Conservation (phyloP, 148 eudicot genomes). For the Linanthus parryae region DNA sequence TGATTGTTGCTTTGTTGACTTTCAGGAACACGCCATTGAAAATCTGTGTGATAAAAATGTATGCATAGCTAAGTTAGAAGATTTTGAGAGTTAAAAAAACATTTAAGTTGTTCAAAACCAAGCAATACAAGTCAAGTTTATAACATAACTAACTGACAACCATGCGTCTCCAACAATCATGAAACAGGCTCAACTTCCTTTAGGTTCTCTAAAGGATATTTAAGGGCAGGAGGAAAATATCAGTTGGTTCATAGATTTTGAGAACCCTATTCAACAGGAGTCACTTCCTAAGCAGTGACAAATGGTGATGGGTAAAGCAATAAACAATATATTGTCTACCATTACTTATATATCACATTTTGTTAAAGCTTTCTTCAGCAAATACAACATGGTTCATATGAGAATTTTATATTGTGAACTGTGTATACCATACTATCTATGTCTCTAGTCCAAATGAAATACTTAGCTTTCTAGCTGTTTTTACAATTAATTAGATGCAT, state of each 20-base stretch:
- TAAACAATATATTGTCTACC: too few species aligned
- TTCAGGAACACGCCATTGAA: constrained; percentile 42
- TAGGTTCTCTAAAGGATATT: neutral
- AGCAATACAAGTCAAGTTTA: neutral
- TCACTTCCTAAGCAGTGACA: too few species aligned
- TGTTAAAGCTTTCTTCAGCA: too few species aligned
- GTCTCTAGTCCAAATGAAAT: too few species aligned
- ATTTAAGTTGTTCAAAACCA: neutral
- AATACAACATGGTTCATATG: too few species aligned
- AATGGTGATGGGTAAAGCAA: too few species aligned
- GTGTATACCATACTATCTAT: too few species aligned
- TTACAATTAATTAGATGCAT: too few species aligned
- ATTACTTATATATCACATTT: too few species aligned
- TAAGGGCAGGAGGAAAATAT: neutral
- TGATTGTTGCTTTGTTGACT: constrained; percentile 40
- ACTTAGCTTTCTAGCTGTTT: too few species aligned
- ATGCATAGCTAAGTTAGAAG: neutral
- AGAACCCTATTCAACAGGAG: neutral
- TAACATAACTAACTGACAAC: neutral
- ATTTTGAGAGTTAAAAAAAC: neutral
- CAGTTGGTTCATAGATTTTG: neutral
- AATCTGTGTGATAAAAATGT: constrained; percentile 16
- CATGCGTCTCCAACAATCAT: neutral
- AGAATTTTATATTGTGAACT: too few species aligned
- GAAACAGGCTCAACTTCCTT: too few species aligned